phyloP scores from a whole-genome alignment of 1,284 basidiomycete genomes.

The Neolentinus lepideus region DNA sequence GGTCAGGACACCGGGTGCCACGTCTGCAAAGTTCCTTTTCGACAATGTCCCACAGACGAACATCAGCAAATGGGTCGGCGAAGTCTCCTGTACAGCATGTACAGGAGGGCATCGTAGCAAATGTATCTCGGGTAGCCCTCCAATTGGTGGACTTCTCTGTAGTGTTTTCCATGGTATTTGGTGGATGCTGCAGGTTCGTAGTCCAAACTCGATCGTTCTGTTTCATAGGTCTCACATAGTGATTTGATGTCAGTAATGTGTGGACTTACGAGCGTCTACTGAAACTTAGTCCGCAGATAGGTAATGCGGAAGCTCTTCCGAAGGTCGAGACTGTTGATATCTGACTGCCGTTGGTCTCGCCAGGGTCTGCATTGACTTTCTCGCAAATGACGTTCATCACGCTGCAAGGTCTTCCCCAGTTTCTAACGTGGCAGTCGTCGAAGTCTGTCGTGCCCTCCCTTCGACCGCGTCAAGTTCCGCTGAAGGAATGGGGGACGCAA shows the following conservation, averaged over 20 bases:
- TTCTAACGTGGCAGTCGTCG: constrained; percentile 31
- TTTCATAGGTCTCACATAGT: neutral
- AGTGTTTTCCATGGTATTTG: constrained; percentile 38
- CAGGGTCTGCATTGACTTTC: constrained; percentile 82
- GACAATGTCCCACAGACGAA: no score
- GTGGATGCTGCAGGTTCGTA: constrained; percentile 76
- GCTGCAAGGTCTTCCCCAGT: constrained; percentile 49
- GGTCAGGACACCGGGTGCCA: no score
- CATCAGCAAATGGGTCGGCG: no score
- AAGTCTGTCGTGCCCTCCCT: constrained; percentile 35
- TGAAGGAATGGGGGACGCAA: constrained; percentile 69
- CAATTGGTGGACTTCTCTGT: neutral
- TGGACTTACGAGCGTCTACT: constrained; percentile 67
- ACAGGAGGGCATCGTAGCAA: neutral
- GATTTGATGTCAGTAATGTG: constrained; percentile 44
- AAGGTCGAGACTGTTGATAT: no score
- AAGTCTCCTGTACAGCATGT: neutral
- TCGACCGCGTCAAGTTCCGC: constrained; percentile 66
- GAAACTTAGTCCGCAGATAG: constrained; percentile 60
- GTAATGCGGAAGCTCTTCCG: constrained; percentile 28
- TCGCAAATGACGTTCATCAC: constrained; percentile 80
- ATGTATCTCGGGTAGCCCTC: neutral
- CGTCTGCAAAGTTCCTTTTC: no score
- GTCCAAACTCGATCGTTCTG: neutral
- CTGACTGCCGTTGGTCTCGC: neutral